A percentile compares a stretch with the other conserved stretches of the same genome.
Conservation (phyloP, 192 early-diverging fungal species). For the Funneliformis geosporum region DNA sequence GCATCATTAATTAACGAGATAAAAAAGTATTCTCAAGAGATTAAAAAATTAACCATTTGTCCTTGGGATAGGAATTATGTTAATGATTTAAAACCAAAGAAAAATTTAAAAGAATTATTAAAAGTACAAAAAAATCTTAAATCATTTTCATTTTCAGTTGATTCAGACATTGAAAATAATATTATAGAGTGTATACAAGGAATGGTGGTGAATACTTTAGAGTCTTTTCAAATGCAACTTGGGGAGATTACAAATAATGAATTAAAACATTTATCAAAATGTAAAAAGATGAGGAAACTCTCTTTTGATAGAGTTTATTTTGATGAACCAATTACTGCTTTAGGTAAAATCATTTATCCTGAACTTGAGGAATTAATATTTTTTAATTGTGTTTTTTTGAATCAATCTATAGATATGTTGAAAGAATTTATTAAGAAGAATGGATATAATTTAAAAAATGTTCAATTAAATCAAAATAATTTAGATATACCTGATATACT, state of each 20-base stretch:
- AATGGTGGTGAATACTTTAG: background rate
- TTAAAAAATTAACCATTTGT: background rate
- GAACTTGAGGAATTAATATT: background rate
- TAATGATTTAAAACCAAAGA: background rate
- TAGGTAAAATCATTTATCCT: background rate
- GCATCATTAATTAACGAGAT: background rate
- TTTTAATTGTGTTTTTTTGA: background rate
- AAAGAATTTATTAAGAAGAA: background rate
- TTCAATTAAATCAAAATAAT: background rate
- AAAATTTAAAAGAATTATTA: background rate
- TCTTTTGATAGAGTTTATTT: background rate
- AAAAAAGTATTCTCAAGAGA: background rate
- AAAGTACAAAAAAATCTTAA: background rate
- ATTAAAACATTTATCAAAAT: background rate
- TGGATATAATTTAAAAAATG: background rate
- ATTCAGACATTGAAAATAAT: background rate
- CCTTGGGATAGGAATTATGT: background rate
- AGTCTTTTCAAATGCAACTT: background rate
- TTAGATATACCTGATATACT: background rate
- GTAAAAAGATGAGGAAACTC: background rate
- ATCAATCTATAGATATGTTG: background rate
- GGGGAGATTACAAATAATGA: background rate
- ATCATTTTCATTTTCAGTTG: background rate
- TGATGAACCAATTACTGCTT: background rate
- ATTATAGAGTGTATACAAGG: background rate